Base-by-base conservation (phyloP, 1,284 basidiomycete genomes). In the Porogramme epimiltina region DNA sequence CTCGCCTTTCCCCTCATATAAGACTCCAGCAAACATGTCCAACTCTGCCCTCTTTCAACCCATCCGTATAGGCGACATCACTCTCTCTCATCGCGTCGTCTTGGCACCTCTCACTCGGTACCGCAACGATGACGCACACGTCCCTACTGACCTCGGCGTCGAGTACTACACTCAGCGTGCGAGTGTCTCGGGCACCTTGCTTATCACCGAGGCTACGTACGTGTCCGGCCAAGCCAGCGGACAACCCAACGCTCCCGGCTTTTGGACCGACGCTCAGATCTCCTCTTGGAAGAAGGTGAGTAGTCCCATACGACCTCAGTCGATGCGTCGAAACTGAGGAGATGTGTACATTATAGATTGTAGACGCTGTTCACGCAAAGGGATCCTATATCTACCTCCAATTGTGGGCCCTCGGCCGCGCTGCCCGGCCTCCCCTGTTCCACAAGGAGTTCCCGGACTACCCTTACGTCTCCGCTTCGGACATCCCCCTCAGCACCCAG, bases 91-190 rank as follows among this genome's bases (percentile, higher is more conserved):
- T 54, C 72, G 80, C 3, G 62, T 82, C 33, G 77, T 75, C 4
- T 63, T 82, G 42, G 77, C 78, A 0, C 80, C 80, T 2, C 60
- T 80, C 45, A 82, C 80, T 2, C 65, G 73, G 42, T 62, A 55
- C 55, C 67, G 74, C 28, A 71, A 71, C 13, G 59, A 65, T 49
- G 51, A 48, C 4, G 36, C 54, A 3, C 64, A 69, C 39, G 64
- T 63, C 6, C 70, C 54, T 8, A 52, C 49, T 5, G 66, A 69
- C 19, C 59, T 73, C 15, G 67, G 63, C 19, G 66, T 67, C 10
- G 70, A 73, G 34, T 80, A 82, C 62, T 83, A 82, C 62, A 51
- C 63, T 0, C 80, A 82, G 56, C 70, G 80, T 8, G 75, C 72
- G 2, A 66, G 62, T 23, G 60, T 59, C 0, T 71, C 74, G 0